A percentile compares a stretch with the other conserved stretches of the same genome.
These are phyloP conservation scores for Pythium vanterpoolii DNA, from an alignment of 352 stramenopile genomes.

Conservation along the genomic window DNA sequence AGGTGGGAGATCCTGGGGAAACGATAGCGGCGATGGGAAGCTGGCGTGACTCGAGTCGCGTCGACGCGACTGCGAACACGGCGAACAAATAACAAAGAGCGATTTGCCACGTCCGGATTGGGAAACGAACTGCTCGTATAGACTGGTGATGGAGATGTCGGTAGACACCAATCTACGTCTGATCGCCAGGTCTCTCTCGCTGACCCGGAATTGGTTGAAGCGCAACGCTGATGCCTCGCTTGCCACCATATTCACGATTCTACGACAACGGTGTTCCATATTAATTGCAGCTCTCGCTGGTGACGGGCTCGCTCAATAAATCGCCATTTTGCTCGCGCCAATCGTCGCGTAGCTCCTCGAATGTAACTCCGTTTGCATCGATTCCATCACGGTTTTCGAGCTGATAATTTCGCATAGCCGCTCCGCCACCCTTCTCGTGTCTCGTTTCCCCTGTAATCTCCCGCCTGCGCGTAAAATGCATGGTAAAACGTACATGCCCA, in stretches of 20 bases:
- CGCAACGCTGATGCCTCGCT: not conserved
- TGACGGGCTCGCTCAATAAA: not conserved
- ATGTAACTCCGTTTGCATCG: not conserved
- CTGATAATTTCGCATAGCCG: not conserved
- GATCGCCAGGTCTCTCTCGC: not conserved
- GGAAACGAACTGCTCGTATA: too few species aligned
- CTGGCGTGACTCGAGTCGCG: too few species aligned
- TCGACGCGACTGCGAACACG: not conserved
- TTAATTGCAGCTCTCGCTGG: not conserved
- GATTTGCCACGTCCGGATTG: too few species aligned
- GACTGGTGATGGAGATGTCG: too few species aligned
- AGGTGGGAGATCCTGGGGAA: not conserved
- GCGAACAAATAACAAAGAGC: too few species aligned
- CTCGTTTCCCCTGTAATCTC: not conserved
- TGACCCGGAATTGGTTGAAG: too few species aligned
- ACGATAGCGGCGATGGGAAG: not conserved
- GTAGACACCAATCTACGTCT: too few species aligned
- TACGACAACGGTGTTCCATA: not conserved
- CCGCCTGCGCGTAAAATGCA: not conserved
- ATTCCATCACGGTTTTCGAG: not conserved
- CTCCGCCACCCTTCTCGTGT: not conserved
- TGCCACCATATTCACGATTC: not conserved
- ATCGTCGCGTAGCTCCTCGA: not conserved
- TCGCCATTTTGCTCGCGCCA: not conserved
- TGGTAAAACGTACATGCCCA: constrained; percentile 75